These are phyloP conservation scores for Alternaria triticimaculans DNA, from an alignment of 2,329 filamentous ascomycete genomes.

Conservation along the genomic window DNA sequence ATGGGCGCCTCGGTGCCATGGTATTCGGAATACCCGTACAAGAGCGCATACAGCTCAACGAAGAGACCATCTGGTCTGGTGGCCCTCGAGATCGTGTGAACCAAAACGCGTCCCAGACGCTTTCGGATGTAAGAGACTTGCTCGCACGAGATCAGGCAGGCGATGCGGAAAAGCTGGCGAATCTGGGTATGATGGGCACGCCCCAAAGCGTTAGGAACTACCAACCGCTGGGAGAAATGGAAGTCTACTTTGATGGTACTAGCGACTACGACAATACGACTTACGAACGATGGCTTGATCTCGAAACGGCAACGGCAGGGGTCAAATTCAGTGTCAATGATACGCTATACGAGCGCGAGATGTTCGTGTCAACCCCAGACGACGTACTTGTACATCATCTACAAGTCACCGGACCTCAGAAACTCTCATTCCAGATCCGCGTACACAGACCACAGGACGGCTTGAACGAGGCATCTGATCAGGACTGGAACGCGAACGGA, in stretches of 20 bases:
- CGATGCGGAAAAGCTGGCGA: slow-evolving; percentile 8
- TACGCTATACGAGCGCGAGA: slow-evolving; percentile 5
- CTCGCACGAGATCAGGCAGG: neutral
- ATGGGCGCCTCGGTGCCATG: slow-evolving; percentile 57
- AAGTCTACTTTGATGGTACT: slow-evolving; percentile 5
- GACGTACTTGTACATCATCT: slow-evolving; percentile 17
- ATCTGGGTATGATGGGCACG: slow-evolving; percentile 11
- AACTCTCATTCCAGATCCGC: slow-evolving; percentile 8
- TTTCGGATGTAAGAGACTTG: slow-evolving; percentile 3
- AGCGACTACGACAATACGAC: neutral
- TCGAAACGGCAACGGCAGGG: neutral
- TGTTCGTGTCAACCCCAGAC: slow-evolving; percentile 8
- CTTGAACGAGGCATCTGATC: slow-evolving; percentile 3
- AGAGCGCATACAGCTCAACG: slow-evolving; percentile 57
- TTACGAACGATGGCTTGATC: slow-evolving; percentile 8
- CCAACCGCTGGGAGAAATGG: slow-evolving; percentile 7
- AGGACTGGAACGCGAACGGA: slow-evolving; percentile 6
- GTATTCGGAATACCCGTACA: slow-evolving; percentile 54
- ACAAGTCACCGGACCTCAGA: neutral
- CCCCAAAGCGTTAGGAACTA: slow-evolving; percentile 3
- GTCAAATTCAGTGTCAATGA: slow-evolving; percentile 1
- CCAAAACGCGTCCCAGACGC: slow-evolving; percentile 3
- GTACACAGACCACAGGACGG: slow-evolving; percentile 9
- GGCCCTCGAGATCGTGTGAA: slow-evolving; percentile 50
- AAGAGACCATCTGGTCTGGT: slow-evolving; percentile 50